Base-by-base conservation (phyloP, 139 green algal species). In the Tetradesmus lagerheimii region DNA sequence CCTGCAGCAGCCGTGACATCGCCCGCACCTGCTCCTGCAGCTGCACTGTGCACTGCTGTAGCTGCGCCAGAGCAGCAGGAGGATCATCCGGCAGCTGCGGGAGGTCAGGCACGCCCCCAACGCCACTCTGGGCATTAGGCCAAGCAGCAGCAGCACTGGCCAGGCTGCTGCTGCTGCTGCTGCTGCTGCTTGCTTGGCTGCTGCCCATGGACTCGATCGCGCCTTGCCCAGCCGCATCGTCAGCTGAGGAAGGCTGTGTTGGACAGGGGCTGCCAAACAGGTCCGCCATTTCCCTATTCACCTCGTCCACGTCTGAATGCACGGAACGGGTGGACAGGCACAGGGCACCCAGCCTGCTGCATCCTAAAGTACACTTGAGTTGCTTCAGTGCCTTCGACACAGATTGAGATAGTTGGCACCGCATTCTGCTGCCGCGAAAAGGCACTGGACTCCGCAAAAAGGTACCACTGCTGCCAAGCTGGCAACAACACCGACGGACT, bases 271-370 rank as follows among this genome's bases (percentile, higher is more conserved):
- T n/a, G 3, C 90, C 90, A 39, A 93, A 93, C 0, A 93, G 75
- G 0, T 93, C 90, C 11, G 89, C 81, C 0, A 93, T 39, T 53
- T 93, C 90, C 67, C 71, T 66, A 29, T 84, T 80, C 15, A 87
- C 9, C 15, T 66, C 85, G 8, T 83, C 71, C 16, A 89, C 71
- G 31, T 89, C 84, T 43, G 39, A 43, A 29, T 89, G 66, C 34
- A 79, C 35, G 45, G 64, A 27, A 53, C 34, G 35, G 16, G 23
- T 29, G 31, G 39, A 50, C n/a, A 38, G 29, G 29, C 31, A 43
- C 31, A 77, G 37, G 16, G 45, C 47, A 5, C 20, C n/a, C 1
- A 75, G 15, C n/a, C 64, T 86, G 81, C 47, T 76, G 47, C 47
- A 34, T 64, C n/a, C n/a, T 15, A 86, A 43, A 50, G 79, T 66